phyloP scores from a whole-genome alignment of 768 basidiomycete species.

The Melanogaster broomeanus region DNA sequence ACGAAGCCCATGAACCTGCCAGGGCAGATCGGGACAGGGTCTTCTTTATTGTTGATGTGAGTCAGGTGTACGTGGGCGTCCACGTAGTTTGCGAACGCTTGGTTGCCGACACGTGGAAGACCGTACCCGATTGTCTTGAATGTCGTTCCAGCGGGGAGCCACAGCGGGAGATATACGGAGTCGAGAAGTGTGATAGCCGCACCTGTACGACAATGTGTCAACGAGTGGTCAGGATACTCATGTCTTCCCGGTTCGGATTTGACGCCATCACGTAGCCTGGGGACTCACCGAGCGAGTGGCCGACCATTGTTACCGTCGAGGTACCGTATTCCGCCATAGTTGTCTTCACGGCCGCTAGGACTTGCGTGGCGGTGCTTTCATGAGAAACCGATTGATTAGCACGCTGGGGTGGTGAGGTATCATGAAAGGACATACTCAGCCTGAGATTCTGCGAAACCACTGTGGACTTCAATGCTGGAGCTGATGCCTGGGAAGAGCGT shows the following conservation, averaged over 20 bases:
- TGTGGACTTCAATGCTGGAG: slow-evolving; percentile 43
- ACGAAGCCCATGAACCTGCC: slow-evolving; percentile 39
- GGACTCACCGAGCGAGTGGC: slow-evolving; percentile 42
- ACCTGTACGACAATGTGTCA: slow-evolving; percentile 15
- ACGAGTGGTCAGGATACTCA: not conserved
- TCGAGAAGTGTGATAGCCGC: slow-evolving; percentile 40
- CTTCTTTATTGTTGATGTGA: slow-evolving; percentile 55
- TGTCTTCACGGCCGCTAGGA: slow-evolving; percentile 46
- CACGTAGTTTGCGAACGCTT: slow-evolving; percentile 59
- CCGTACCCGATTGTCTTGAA: slow-evolving; percentile 37
- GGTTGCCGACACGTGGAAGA: slow-evolving; percentile 51
- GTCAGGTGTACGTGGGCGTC: slow-evolving; percentile 47
- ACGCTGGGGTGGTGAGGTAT: not conserved
- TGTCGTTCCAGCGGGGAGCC: slow-evolving; percentile 34
- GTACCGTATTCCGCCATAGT: slow-evolving; percentile 38
- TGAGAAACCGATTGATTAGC: not conserved
- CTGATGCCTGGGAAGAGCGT: slow-evolving; percentile 52
- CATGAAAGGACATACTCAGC: slow-evolving; percentile 37
- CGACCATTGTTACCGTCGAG: slow-evolving; percentile 44
- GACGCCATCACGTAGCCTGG: not conserved
- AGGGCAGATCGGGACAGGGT: slow-evolving; percentile 39
- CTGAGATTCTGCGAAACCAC: slow-evolving; percentile 49
- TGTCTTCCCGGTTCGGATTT: not conserved
- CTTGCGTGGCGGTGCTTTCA: slow-evolving; percentile 38
- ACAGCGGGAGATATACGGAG: slow-evolving; percentile 40